phyloP scores from a whole-genome alignment of 495 filamentous ascomycete species.

The Annulohypoxylon maeteangense region DNA sequence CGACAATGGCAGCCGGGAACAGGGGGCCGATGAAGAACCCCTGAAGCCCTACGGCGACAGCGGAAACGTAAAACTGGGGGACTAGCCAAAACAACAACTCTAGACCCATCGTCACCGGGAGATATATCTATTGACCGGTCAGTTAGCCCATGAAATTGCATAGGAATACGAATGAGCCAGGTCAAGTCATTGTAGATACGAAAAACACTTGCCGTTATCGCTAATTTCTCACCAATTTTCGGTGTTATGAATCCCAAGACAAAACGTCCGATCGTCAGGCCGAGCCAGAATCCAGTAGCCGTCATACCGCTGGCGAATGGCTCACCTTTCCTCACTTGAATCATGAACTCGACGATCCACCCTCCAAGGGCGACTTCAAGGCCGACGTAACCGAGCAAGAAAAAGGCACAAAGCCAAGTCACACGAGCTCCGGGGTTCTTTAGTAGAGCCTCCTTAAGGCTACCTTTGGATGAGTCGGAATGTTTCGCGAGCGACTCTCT shows the following conservation, averaged over 20 bases:
- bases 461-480: conserved; percentile 38
- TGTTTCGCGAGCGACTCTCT: conserved; percentile 61
- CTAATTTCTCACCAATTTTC: conserved; percentile 76
- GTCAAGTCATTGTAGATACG: background rate
- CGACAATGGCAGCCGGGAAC: conserved; percentile 81
- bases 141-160: conserved; percentile 51
- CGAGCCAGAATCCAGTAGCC: conserved; percentile 86
- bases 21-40: conserved; percentile 85
- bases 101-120: conserved; percentile 69
- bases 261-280: conserved; percentile 80
- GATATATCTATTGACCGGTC: conserved; percentile 62
- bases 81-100: conserved; percentile 87
- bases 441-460: conserved; percentile 67
- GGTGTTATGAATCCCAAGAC: conserved; percentile 74
- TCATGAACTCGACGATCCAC: conserved; percentile 90
- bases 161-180: background rate
- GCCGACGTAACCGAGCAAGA: conserved; percentile 84
- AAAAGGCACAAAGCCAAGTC: conserved; percentile 80
- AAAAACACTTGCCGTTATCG: conserved; percentile 52
- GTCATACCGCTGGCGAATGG: conserved; percentile 79
- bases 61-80: conserved; percentile 77
- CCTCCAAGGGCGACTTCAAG: conserved; percentile 87
- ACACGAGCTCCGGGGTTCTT: conserved; percentile 57
- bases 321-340: conserved; percentile 76
- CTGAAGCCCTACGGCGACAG: conserved; percentile 76